Percentiles rank a stretch among this genome's conserved stretches.
Evolutionary conservation across 179 eudicot species (phyloP).

Genomic region (Beta corolliflora): DNA sequence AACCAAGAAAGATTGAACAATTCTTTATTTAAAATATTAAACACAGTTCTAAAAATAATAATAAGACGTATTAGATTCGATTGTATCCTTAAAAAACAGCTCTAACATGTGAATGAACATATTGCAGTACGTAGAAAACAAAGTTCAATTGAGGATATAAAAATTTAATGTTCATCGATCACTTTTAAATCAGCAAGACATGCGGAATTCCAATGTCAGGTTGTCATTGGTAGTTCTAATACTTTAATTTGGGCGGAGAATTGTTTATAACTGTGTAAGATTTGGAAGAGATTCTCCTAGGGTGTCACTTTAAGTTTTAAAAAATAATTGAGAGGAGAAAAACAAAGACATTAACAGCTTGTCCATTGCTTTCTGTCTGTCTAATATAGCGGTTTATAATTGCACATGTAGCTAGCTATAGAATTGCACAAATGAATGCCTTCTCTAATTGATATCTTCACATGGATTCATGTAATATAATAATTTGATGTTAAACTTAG

Average conservation of each 20-base stretch:
- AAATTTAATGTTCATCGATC: too few relatives aligned
- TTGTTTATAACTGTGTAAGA: constrained; percentile 19
- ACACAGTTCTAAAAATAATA: too few relatives aligned
- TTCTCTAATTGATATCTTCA: neutral
- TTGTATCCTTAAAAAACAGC: too few relatives aligned
- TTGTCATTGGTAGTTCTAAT: neutral
- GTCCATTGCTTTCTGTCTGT: constrained; percentile 22
- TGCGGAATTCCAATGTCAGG: neutral
- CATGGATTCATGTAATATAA: neutral
- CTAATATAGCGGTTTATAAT: constrained; percentile 15
- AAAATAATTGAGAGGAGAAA: constrained; percentile 3
- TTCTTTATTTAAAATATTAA: too few relatives aligned
- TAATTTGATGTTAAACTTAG: constrained; percentile 1
- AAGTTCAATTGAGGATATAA: too few relatives aligned
- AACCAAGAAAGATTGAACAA: too few relatives aligned
- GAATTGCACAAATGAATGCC: neutral
- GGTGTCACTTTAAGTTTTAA: constrained; percentile 16
- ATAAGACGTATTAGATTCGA: too few relatives aligned
- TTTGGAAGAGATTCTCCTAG: constrained; percentile 32
- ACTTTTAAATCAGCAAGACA: neutral
- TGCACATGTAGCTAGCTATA: neutral
- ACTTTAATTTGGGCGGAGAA: neutral
- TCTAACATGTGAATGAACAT: too few relatives aligned
- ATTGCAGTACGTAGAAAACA: too few relatives aligned
- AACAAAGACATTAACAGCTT: constrained; percentile 18